A percentile compares a stretch with the other conserved stretches of the same genome.
Evolutionary conservation across 1,284 basidiomycete genomes (phyloP).

Genomic region (Marasmius oreades): DNA sequence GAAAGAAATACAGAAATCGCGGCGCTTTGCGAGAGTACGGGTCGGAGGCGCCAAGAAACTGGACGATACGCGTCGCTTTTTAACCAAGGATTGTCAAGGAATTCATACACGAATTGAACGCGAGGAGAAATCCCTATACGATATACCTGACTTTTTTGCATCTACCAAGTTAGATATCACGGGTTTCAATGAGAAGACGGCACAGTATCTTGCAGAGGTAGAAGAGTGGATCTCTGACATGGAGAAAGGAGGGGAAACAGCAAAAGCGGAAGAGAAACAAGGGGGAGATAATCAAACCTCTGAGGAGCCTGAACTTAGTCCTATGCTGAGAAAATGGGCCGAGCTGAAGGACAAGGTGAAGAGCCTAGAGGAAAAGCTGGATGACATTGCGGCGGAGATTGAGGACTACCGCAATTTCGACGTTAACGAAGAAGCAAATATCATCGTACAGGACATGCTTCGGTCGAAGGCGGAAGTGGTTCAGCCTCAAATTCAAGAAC

Average conservation of each 20-base stretch:
- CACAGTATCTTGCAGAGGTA: constrained; percentile 5
- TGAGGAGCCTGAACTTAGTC: background rate
- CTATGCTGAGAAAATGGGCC: background rate
- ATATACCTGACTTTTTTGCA: background rate
- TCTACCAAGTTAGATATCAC: constrained; percentile 2
- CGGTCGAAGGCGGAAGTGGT: background rate
- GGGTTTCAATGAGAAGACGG: background rate
- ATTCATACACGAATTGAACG: background rate
- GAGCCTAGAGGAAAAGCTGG: background rate
- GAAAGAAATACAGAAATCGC: constrained; percentile 10
- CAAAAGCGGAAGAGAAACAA: background rate
- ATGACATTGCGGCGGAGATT: background rate
- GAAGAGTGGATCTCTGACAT: constrained; percentile 4
- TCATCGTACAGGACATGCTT: background rate
- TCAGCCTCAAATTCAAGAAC: background rate
- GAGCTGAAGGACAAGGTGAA: constrained; percentile 3
- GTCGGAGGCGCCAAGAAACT: constrained; percentile 3
- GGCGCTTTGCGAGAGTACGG: constrained; percentile 5
- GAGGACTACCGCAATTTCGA: background rate
- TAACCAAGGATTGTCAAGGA: background rate
- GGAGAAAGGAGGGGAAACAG: constrained; percentile 1
- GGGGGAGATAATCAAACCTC: background rate
- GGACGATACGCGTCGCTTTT: constrained; percentile 4
- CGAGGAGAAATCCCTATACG: background rate
- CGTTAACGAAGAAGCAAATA: background rate